Base-by-base conservation (phyloP, 208 protist genomes). In the Phytomonas sp. region DNA sequence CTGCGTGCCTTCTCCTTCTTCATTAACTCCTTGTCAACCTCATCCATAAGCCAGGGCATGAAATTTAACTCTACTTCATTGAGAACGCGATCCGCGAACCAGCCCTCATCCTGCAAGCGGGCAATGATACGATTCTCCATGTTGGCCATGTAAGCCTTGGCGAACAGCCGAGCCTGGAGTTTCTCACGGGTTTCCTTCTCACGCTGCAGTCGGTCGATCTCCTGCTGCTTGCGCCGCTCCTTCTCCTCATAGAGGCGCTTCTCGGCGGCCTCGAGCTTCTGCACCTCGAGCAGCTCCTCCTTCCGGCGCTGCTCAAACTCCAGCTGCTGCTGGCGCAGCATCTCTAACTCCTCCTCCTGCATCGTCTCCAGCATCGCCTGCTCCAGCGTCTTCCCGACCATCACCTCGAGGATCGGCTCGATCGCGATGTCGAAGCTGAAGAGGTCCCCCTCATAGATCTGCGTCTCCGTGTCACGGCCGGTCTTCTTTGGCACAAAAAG, bases 351-450 rank as follows among this genome's bases (percentile, higher is more conserved):
- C 72, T 99, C 96, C 85, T 99, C 98, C 84, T 99, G 96, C 79
- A 98, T 88, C 37, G 99, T 97, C 85, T 99, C 98, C 61, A 98
- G 84, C 83, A 99, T 93, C 29, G 93, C 88, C 84, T 99, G 97
- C 81, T 99, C 95, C 20, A 99, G 75, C 53, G 96, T 98, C 87
- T 99, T 99, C 64, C 97, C 96, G 8, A 98, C 94, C 73, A 99
- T 88, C 62, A 98, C 97, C 74, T 98, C 92, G 4, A 99, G 82
- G 32, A 99, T 98, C 0, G 97, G 97, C 61, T 98, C 88, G 4
- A 98, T 96, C 33, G 98, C 98, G 64, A 94, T 84, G 74, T 99
- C 97, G 72, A 99, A 99, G 83, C 98, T 89, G 77, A 99, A 99
- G 29, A 99, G 79, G 64, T 99, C 97, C 11, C 95, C 95, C 33